Base-by-base conservation (phyloP, 331 rosid species). In the Arachis monticola region DNA sequence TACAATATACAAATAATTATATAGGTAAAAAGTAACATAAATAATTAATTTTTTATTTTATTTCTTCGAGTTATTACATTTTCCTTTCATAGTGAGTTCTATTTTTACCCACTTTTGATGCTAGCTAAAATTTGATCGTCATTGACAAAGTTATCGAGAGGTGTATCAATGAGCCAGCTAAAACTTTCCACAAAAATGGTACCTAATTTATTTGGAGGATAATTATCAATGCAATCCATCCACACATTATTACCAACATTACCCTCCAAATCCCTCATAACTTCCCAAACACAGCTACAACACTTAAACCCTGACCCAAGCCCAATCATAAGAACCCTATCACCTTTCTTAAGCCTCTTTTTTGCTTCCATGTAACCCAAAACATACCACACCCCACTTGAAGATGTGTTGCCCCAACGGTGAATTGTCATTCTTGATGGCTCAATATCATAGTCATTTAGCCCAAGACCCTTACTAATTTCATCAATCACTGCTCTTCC, bases 301-400 rank as follows among this genome's bases (percentile, higher is more conserved):
- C 89, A 85, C 81, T 83, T 83, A 64, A 83, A 88, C 13, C 92
- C 90, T 0, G 92, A 85, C 32, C 92, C 90, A 59, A 85, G 81
- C 11, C 92, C 78, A 51, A 88, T 83, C 88, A 85, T 88, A 60
- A 88, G 13, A 57, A 88, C 68, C 87, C 92, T 63, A 32, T 41
- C 68, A 12, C 51, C 31, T 27, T 63, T 63, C 12, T 63, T 63
- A 6, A 63, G 68, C 30, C 68, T 17, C 22, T 17, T 17, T 17
- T 17, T 17, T 17, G 22, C 22, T 17, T 17, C 22, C 22, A 17
- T 17, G 77, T 85, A 88, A 3, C 88, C 84, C 59, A 88, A 81
- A 47, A 81, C 92, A 38, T 88, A 88, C 89, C 89, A 84, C 22
- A 82, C 72, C 1, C 87, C 83, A 10, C 72, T 81, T 0, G 89